Percentiles rank a stretch among this genome's conserved stretches.
These are phyloP conservation scores for Nakazawaea holstii DNA, from an alignment of 805 yeast genomes.

Conservation along the genomic window DNA sequence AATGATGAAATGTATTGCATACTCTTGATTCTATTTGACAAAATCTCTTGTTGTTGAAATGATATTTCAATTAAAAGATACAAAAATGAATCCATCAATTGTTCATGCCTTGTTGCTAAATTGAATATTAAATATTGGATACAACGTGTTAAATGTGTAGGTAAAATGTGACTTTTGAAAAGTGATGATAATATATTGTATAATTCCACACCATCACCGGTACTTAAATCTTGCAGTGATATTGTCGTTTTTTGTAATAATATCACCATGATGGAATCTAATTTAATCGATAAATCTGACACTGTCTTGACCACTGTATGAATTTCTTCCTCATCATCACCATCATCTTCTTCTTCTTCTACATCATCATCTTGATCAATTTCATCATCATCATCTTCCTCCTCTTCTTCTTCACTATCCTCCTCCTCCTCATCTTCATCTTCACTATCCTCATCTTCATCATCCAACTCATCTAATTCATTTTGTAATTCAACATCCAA, in stretches of 20 bases:
- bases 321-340: slow-evolving; percentile 33
- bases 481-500: slow-evolving; percentile 90
- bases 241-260: slow-evolving; percentile 53
- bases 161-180: slow-evolving; percentile 77
- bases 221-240: slow-evolving; percentile 42
- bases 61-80: slow-evolving; percentile 81
- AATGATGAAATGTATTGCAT: slow-evolving; percentile 89
- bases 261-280: slow-evolving; percentile 62
- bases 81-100: slow-evolving; percentile 78
- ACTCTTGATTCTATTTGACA: slow-evolving; percentile 78
- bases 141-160: slow-evolving; percentile 88
- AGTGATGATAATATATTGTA: slow-evolving; percentile 72
- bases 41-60: slow-evolving; percentile 59
- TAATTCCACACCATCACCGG: slow-evolving; percentile 60
- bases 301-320: slow-evolving; percentile 41
- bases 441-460: slow-evolving; percentile 51
- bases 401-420: slow-evolving; percentile 25
- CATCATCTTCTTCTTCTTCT: slow-evolving; percentile 23
- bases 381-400: slow-evolving; percentile 19
- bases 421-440: slow-evolving; percentile 29
- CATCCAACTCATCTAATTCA: slow-evolving; percentile 80
- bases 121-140: slow-evolving; percentile 82
- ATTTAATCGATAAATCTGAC: slow-evolving; percentile 54
- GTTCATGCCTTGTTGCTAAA: slow-evolving; percentile 75
- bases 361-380: slow-evolving; percentile 17